A percentile compares a stretch with the other conserved stretches of the same genome.
These are phyloP conservation scores for Colletotrichum sp. DNA, from an alignment of 2,329 filamentous ascomycete genomes.

Conservation along the genomic window DNA sequence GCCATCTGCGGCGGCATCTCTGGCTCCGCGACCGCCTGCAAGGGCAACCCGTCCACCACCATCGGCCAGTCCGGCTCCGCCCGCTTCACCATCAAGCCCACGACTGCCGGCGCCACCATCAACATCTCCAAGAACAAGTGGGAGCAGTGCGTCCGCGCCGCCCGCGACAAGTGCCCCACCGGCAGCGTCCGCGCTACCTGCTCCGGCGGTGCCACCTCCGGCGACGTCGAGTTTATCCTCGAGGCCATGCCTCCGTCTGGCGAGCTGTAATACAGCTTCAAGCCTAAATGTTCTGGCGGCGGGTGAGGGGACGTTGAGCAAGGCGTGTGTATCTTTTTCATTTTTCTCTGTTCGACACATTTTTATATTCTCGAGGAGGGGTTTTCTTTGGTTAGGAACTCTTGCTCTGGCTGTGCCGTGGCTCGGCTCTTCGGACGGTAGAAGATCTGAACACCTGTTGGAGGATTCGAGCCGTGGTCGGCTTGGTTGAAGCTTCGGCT, in stretches of 20 bases:
- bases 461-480: not conserved
- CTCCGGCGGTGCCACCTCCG: conserved; percentile 50
- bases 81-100: conserved; percentile 50
- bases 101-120: conserved; percentile 50
- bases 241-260: not conserved
- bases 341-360: not conserved
- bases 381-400: not conserved
- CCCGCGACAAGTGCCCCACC: conserved; percentile 53
- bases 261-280: not conserved
- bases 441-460: not conserved
- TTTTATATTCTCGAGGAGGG: not conserved
- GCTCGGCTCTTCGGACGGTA: not conserved
- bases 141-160: conserved; percentile 60
- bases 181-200: conserved; percentile 54
- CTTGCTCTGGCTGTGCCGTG: not conserved
- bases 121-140: conserved; percentile 57
- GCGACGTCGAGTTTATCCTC: conserved; percentile 46
- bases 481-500: not conserved
- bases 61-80: conserved; percentile 51
- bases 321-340: not conserved
- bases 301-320: conserved; percentile 3
- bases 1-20: conserved; percentile 58
- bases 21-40: conserved; percentile 49
- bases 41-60: conserved; percentile 47
- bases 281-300: not conserved